phyloP scores from a whole-genome alignment of 1,284 basidiomycete genomes.

The Ustilago xerochloae region DNA sequence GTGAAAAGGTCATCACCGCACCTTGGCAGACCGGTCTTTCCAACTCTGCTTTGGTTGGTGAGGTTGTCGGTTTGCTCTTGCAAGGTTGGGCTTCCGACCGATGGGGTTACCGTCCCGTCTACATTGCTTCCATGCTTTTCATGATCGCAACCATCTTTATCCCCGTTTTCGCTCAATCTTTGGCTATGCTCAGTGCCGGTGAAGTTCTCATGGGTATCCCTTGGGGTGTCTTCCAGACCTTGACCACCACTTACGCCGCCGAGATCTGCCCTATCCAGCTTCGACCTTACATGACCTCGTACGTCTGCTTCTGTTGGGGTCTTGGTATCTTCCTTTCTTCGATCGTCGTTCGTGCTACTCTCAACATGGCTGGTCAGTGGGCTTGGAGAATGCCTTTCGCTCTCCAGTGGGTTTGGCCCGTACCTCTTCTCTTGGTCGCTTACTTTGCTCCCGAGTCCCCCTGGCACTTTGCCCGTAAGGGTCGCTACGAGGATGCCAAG shows the following conservation, averaged over 20 bases:
- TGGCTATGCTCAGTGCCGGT: constrained; percentile 67
- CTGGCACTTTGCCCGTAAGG: constrained; percentile 71
- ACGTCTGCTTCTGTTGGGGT: constrained; percentile 72
- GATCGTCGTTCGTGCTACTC: constrained; percentile 69
- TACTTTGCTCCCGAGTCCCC: constrained; percentile 67
- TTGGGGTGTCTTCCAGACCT: constrained; percentile 70
- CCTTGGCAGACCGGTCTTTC: constrained; percentile 70
- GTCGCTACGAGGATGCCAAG: constrained; percentile 70
- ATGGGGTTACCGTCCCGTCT: constrained; percentile 48
- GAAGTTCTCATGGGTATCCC: constrained; percentile 69
- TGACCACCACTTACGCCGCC: constrained; percentile 71
- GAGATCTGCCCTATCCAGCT: constrained; percentile 71
- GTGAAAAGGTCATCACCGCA: constrained; percentile 64
- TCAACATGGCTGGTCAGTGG: constrained; percentile 62
- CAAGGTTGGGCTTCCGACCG: constrained; percentile 37
- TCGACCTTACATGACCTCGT: constrained; percentile 71
- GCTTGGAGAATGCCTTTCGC: constrained; percentile 69
- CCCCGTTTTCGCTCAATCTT: constrained; percentile 68
- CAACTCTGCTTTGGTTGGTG: constrained; percentile 30
- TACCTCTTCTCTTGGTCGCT: constrained; percentile 60
- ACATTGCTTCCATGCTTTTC: constrained; percentile 62
- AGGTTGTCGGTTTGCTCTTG: constrained; percentile 32
- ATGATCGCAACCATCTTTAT: constrained; percentile 66
- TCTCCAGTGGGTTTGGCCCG: constrained; percentile 69
- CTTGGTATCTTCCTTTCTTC: constrained; percentile 67